A percentile compares a stretch with the other conserved stretches of the same genome.
phyloP scores from a whole-genome alignment of 257 asterid genomes.

The Prunella vulgaris region DNA sequence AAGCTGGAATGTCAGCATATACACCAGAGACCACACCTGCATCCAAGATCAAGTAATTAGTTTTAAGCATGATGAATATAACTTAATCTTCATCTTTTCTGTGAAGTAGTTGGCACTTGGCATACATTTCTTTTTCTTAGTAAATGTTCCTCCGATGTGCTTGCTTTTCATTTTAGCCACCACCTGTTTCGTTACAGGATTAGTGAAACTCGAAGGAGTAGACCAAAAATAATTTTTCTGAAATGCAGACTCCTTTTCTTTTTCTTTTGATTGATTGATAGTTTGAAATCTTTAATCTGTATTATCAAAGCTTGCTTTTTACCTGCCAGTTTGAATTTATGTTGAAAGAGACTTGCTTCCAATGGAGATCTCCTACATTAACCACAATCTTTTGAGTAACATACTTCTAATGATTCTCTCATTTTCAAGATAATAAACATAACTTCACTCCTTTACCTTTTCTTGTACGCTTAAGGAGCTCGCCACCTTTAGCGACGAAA shows the following conservation, averaged over 20 bases:
- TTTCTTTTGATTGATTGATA: not conserved
- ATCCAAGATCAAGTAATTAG: not conserved
- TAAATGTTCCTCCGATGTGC: constrained; percentile 85
- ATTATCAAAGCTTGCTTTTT: not conserved
- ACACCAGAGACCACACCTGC: constrained; percentile 58
- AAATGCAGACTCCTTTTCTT: not conserved
- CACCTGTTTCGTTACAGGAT: constrained; percentile 49
- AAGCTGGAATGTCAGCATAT: constrained; percentile 52
- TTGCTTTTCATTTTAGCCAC: constrained; percentile 86
- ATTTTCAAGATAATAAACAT: not conserved
- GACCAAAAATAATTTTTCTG: not conserved
- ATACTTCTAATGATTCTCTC: not conserved
- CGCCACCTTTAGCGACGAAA: constrained; percentile 64
- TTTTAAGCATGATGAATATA: not conserved
- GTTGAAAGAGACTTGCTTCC: constrained; percentile 76
- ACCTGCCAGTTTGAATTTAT: constrained; percentile 68
- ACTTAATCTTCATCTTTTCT: not conserved
- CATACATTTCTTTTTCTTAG: constrained; percentile 89
- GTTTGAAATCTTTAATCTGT: not conserved
- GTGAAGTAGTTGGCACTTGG: constrained; percentile 1
- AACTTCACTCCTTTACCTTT: constrained; percentile 45
- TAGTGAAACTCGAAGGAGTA: not conserved
- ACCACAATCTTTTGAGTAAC: constrained; percentile 1
- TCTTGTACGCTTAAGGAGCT: constrained; percentile 80
- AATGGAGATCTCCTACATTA: constrained; percentile 80